A percentile compares a stretch with the other conserved stretches of the same genome.
phyloP scores from a whole-genome alignment of 148 eudicot species.

The Camellia sinensis region DNA sequence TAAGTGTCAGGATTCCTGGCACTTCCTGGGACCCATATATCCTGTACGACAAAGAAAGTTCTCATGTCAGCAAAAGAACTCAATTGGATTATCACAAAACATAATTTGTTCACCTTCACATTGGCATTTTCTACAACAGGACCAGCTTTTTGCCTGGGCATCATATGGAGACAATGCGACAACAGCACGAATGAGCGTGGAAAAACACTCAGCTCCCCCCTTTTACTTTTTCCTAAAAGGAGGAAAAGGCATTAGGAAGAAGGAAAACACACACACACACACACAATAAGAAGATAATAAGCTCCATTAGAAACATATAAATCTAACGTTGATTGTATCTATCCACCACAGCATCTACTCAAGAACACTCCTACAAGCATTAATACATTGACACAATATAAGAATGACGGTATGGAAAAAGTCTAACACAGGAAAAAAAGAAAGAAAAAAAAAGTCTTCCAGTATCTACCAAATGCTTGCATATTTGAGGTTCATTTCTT shows the following conservation, averaged over 20 bases:
- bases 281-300: not conserved
- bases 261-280: not conserved
- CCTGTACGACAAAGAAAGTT: constrained; percentile 38
- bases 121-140: constrained; percentile 50
- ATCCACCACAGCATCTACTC: not conserved
- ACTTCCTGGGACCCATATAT: constrained; percentile 74
- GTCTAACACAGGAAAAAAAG: not conserved
- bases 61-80: constrained; percentile 4
- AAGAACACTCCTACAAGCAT: not conserved
- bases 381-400: not conserved
- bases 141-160: constrained; percentile 76
- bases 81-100: constrained; percentile 3
- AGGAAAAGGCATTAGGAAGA: not conserved
- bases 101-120: constrained; percentile 30
- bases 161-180: constrained; percentile 94
- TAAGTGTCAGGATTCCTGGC: constrained; percentile 77
- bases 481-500: not conserved
- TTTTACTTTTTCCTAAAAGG: constrained; percentile 75
- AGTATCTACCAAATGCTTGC: not conserved
- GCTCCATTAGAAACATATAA: not conserved
- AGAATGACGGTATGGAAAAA: not conserved
- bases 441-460: not conserved
- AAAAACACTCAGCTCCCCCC: constrained; percentile 87
- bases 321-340: not conserved
- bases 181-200: constrained; percentile 64